A percentile compares a stretch with the other conserved stretches of the same genome.
Conservation (phyloP, 805 yeast genomes). For the Ogataea ramenticola region DNA sequence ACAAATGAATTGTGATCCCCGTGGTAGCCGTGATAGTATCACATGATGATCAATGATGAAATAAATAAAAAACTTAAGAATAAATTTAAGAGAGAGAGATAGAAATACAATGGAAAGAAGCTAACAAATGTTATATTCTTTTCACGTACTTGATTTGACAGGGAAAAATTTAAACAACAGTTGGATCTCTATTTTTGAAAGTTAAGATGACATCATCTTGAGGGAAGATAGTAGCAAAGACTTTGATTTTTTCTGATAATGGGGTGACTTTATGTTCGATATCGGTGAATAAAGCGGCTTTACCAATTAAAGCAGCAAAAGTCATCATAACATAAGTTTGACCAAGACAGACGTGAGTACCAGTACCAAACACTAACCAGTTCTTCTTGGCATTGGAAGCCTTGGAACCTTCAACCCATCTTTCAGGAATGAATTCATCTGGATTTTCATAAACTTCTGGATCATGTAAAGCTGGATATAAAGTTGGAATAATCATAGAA, state of each 20-base stretch:
- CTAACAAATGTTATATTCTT: too few species aligned
- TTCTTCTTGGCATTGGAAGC: slow-evolving; percentile 76
- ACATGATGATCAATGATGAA: not conserved
- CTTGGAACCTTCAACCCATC: slow-evolving; percentile 79
- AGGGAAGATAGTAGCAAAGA: slow-evolving; percentile 97
- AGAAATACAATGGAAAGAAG: too few species aligned
- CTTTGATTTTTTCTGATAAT: slow-evolving; percentile 84
- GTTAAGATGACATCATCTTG: slow-evolving; percentile 84
- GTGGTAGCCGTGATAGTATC: too few species aligned
- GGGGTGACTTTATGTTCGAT: slow-evolving; percentile 79
- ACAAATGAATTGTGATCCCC: too few species aligned
- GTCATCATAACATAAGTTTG: slow-evolving; percentile 89
- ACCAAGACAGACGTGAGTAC: slow-evolving; percentile 95
- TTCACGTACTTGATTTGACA: too few species aligned
- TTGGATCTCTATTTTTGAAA: slow-evolving; percentile 62
- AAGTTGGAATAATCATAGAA: slow-evolving; percentile 91
- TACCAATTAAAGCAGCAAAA: slow-evolving; percentile 86
- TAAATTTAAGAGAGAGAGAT: not conserved
- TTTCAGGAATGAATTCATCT: slow-evolving; percentile 89
- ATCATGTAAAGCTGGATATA: slow-evolving; percentile 94
- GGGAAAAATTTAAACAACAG: slow-evolving; percentile 8
- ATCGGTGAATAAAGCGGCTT: slow-evolving; percentile 75
- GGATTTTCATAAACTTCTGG: slow-evolving; percentile 96
- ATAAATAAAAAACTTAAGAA: not conserved
- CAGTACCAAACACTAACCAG: slow-evolving; percentile 96